A percentile compares a stretch with the other conserved stretches of the same genome.
Conservation (phyloP, 345 rosid genomes). For the rapeseed (Brassica napus) region Da-Ae NC_063452.1:48160001-48160500, state of each 20-base stretch:
- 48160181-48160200: not conserved
- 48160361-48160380: constrained; percentile 17
- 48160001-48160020: not conserved
- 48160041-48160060: not conserved
- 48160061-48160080: constrained; percentile 1
- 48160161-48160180: not conserved
- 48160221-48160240: not conserved
- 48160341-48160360: not conserved
- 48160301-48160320: constrained; percentile 6
- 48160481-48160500: too few relatives aligned
- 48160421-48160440: constrained; percentile 26
- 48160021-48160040: not conserved
- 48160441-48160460: constrained; percentile 5
- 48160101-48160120: not conserved
- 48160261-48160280: not conserved
- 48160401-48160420: constrained; percentile 9
- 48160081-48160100: constrained; percentile 16
- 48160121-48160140: constrained; percentile 24
- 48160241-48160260: not conserved
- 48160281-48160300: not conserved
- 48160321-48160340: not conserved
- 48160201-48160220: constrained; percentile 8
- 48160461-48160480: constrained; percentile 21
- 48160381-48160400: constrained; percentile 13
- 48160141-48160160: constrained; percentile 32